Conservation (phyloP, 768 basidiomycete genomes). For the Lactarius hengduanensis region DNA sequence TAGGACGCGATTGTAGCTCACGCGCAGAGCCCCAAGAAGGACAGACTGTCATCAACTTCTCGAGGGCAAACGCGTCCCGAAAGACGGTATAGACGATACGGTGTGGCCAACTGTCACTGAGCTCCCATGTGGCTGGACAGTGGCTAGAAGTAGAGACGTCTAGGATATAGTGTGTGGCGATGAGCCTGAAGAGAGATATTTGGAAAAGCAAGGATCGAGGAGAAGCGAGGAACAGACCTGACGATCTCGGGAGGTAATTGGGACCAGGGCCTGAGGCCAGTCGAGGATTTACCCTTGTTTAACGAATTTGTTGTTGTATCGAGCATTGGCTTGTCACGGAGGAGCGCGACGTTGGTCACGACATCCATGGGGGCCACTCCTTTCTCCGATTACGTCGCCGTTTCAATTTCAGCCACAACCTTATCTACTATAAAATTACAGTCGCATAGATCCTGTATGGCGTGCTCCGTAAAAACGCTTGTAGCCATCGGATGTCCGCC, state of each 20-base stretch:
- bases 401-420: slow-evolving; percentile 27
- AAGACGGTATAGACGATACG: slow-evolving; percentile 60
- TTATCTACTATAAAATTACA: slow-evolving; percentile 7
- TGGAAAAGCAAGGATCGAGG: not conserved
- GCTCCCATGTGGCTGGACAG: slow-evolving; percentile 49
- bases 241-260: slow-evolving; percentile 61
- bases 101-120: slow-evolving; percentile 56
- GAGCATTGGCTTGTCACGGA: slow-evolving; percentile 34
- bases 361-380: not conserved
- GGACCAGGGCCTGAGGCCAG: slow-evolving; percentile 56
- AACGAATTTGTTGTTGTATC: slow-evolving; percentile 29
- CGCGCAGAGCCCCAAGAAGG: slow-evolving; percentile 27
- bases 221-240: slow-evolving; percentile 38
- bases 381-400: slow-evolving; percentile 16
- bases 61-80: slow-evolving; percentile 39
- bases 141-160: slow-evolving; percentile 45
- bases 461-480: slow-evolving; percentile 21
- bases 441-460: slow-evolving; percentile 21
- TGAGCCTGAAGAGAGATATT: slow-evolving; percentile 42
- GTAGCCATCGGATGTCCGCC: slow-evolving; percentile 27
- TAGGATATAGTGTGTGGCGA: slow-evolving; percentile 58
- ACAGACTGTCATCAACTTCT: slow-evolving; percentile 29
- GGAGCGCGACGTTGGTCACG: slow-evolving; percentile 30
- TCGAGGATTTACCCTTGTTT: slow-evolving; percentile 53
- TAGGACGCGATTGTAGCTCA: slow-evolving; percentile 21